Evolutionary conservation across 768 basidiomycete genomes (phyloP), one percentile per base, ranked within the genome.

Genomic region (Pholiota microspora): DNA sequence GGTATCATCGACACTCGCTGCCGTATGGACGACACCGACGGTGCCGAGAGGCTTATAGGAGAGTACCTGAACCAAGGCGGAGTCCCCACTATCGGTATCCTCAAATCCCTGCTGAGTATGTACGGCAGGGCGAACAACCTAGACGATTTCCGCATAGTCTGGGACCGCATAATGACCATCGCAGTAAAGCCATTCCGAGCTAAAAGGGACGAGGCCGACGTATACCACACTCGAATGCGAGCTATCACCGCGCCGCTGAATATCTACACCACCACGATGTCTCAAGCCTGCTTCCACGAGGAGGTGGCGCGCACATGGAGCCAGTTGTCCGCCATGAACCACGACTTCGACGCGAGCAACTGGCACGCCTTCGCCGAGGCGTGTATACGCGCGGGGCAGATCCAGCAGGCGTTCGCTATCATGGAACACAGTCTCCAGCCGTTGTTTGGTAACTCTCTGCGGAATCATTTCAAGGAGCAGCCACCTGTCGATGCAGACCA

Each of bases 291-390:
- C 1, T 64, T 73, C 32, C 87, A 94, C 60, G 58, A 64, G 7
- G 80, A 85, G 55, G 77, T 95, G 42, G 79, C 85, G 13, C 63
- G 66, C 2, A 74, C 79, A 0, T 98, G 96, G 94, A 71, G 74
- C n/a, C 66, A 73, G 27, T 77, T 91, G 47, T 79, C 80, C 56
- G 59, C 68, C 9, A 69, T 75, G 8, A 90, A 91, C 1, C 88
- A 95, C 61, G 76, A 76, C 10, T 92, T 94, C 67, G 92, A 95
- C 66, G 80, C 89, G 10, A 85, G 89, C 62, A 98, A 97, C 67
- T 98, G 93, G 90, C 97, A 96, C 63, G 85, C 91, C 62, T 77
- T 97, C 24, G 79, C 78, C 23, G 75, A 88, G 8, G 88, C 85
- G 12, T 77, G 95, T 21, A 76, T 93, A 34, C 84, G 89, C 27